A percentile compares a stretch with the other conserved stretches of the same genome.
Conservation (phyloP, 257 asterid genomes). For the Lantana camara region DNA sequence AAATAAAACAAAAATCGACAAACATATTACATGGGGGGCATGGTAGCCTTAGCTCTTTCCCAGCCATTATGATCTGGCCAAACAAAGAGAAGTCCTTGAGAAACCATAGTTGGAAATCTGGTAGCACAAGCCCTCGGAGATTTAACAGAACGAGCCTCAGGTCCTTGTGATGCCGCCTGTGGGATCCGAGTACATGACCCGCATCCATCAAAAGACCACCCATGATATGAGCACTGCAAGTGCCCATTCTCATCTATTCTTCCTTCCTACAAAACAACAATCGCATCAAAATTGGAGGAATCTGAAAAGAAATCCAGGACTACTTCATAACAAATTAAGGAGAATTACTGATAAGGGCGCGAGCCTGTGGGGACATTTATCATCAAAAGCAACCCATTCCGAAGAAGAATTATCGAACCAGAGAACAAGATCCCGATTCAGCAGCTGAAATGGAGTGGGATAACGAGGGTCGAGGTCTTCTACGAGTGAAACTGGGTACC, state of each 20-base stretch:
- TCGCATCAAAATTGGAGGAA: slow-evolving; percentile 9
- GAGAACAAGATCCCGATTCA: slow-evolving; percentile 87
- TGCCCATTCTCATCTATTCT: slow-evolving; percentile 96
- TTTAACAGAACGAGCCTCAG: slow-evolving; percentile 77
- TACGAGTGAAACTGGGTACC: slow-evolving; percentile 95
- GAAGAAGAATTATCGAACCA: slow-evolving; percentile 83
- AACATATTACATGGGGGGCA: slow-evolving; percentile 64
- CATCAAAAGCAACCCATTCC: slow-evolving; percentile 93
- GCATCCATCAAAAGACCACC: slow-evolving; percentile 95
- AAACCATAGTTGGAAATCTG: slow-evolving; percentile 86
- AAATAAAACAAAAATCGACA: slow-evolving; percentile 17
- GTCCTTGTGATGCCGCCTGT: slow-evolving; percentile 90
- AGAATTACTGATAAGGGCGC: slow-evolving; percentile 87
- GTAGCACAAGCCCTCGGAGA: slow-evolving; percentile 93
- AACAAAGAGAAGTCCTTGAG: slow-evolving; percentile 96
- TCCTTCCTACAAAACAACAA: slow-evolving; percentile 68
- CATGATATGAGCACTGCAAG: slow-evolving; percentile 98
- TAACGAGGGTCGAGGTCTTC: slow-evolving; percentile 82
- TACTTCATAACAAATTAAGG: background rate
- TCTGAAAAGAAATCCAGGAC: too few species aligned
- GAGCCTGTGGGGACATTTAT: slow-evolving; percentile 96
- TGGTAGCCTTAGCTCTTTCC: slow-evolving; percentile 85
- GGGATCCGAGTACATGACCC: slow-evolving; percentile 94
- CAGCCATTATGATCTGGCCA: slow-evolving; percentile 98
- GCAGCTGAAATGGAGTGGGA: slow-evolving; percentile 94